Evolutionary conservation across 768 basidiomycete species (phyloP), one percentile per base, ranked within the genome.

Genomic region (Suillus hirtellus): DNA sequence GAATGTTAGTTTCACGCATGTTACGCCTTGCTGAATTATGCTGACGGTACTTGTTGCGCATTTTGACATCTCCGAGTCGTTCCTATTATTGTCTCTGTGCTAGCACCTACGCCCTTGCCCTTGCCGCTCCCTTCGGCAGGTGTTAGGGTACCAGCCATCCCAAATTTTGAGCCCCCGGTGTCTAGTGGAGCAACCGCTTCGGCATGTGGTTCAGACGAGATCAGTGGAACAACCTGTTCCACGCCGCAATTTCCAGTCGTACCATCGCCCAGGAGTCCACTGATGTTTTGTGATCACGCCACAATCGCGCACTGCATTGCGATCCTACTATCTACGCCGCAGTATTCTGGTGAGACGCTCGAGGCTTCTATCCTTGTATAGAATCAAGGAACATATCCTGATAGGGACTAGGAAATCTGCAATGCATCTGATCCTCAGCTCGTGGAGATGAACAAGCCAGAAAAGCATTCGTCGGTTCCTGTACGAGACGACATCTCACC

Each of bases 21-120:
- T 74, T 31, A 78, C 76, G 1, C 77, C 77, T 4, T 79, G 78
- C 53, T 73, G 9, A 71, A 70, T 27, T 78, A 75, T 61, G 42
- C 66, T 14, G 63, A 67, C 37, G 66, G 69, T 14, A 64, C 66
- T 8, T 66, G 54, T 62, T 74, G 69, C 63, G 73, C 67, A 52
- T 77, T 70, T 67, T 74, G 73, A 67, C 74, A 71, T 46, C 72
- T 68, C 24, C 24, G 24, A 24, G 24, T 24, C 19, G 69, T 70
- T 61, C 67, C 72, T 17, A 61, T 69, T 38, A 68, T 73, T 50
- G 60, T 67, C 24, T 52, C 64, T 59, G 66, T 60, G 14, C 46
- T 43, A 2, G 50, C 62, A n/a, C 55, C 63, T 50, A 11, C 67
- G 3, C 58, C 54, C 14, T 38, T 38, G 4, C 55, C 37, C 14